Conservation (phyloP, 2,329 filamentous ascomycete species). For the Calonectria fujianensis region DNA sequence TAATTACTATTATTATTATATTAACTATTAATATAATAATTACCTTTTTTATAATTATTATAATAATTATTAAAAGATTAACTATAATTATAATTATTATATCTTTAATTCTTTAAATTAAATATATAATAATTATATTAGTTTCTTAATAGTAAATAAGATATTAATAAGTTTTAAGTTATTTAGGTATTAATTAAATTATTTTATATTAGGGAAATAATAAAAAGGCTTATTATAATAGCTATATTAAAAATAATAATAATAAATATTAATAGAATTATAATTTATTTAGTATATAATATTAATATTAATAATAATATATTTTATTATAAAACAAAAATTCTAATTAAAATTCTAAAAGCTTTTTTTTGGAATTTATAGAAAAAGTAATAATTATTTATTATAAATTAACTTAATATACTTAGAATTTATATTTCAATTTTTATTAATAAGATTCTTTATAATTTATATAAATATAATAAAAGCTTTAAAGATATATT, state of each 20-base stretch:
- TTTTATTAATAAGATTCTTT: background rate
- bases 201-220: too few relatives aligned
- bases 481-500: background rate
- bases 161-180: too few relatives aligned
- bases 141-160: too few relatives aligned
- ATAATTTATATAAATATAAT: too few relatives aligned
- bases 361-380: background rate
- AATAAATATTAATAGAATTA: constrained; percentile 1
- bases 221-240: background rate
- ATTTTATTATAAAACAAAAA: background rate
- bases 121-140: too few relatives aligned
- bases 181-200: too few relatives aligned
- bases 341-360: background rate
- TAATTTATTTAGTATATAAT: background rate
- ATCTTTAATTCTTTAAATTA: too few relatives aligned
- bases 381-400: background rate
- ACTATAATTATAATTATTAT: too few relatives aligned
- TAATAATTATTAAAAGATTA: too few relatives aligned
- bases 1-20: too few relatives aligned
- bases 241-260: background rate
- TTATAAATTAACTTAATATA: background rate
- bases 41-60: too few relatives aligned
- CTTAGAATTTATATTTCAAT: background rate
- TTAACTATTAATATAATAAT: too few relatives aligned
- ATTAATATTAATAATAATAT: background rate